These are phyloP conservation scores for Potentilla sterilis DNA, from an alignment of 306 rosid species.

Conservation along the genomic window DNA sequence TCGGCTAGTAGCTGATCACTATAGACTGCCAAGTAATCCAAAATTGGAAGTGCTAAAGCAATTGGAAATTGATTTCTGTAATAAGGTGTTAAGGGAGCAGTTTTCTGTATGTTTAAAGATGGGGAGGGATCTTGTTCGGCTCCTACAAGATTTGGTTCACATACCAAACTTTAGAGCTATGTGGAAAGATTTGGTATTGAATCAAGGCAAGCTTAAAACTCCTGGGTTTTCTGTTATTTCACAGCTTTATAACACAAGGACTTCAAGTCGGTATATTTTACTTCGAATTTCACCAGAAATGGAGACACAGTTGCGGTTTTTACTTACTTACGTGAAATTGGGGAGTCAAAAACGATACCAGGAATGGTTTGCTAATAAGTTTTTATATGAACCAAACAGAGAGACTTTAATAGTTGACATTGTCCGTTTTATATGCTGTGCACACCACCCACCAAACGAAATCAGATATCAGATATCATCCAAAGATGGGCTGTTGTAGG, in stretches of 20 bases:
- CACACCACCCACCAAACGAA: slow-evolving; percentile 82
- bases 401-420: slow-evolving; percentile 65
- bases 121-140: slow-evolving; percentile 77
- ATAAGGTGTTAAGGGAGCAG: slow-evolving; percentile 56
- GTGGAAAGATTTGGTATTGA: slow-evolving; percentile 54
- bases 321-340: slow-evolving; percentile 66
- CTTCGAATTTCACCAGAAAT: slow-evolving; percentile 76
- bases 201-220: slow-evolving; percentile 43
- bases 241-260: slow-evolving; percentile 52
- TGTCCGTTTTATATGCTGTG: slow-evolving; percentile 76
- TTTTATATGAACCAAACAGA: slow-evolving; percentile 46
- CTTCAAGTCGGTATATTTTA: slow-evolving; percentile 50
- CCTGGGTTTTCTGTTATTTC: slow-evolving; percentile 51
- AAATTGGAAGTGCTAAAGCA: slow-evolving; percentile 51
- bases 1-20: slow-evolving; percentile 69
- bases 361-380: slow-evolving; percentile 66
- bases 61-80: slow-evolving; percentile 65
- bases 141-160: slow-evolving; percentile 25
- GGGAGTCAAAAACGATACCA: slow-evolving; percentile 73
- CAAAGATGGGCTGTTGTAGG: slow-evolving; percentile 91
- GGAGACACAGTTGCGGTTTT: slow-evolving; percentile 63
- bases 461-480: slow-evolving; percentile 69
- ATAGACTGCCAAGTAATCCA: slow-evolving; percentile 22
- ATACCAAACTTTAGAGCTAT: too few species aligned
- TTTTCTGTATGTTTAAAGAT: slow-evolving; percentile 63